phyloP scores from a whole-genome alignment of 768 basidiomycete species.

The Pisolithus marmoratus region DNA sequence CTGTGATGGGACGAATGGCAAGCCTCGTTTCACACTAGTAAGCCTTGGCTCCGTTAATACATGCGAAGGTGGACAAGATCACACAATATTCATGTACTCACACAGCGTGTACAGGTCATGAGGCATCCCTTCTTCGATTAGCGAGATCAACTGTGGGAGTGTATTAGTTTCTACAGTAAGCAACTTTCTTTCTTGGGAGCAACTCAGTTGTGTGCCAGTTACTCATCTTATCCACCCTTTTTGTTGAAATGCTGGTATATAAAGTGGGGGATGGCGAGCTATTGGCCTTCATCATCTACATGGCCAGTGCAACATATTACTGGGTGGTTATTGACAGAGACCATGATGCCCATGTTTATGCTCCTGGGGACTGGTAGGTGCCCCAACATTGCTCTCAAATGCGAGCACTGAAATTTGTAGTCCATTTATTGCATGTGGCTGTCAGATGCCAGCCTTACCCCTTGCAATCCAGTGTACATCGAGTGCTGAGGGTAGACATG shows the following conservation, averaged over 20 bases:
- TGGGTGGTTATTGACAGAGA: not conserved
- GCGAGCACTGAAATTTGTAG: not conserved
- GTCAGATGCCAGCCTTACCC: not conserved
- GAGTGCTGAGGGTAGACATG: not conserved
- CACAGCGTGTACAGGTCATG: no score
- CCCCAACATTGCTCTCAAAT: not conserved
- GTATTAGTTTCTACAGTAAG: not conserved
- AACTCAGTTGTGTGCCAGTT: not conserved
- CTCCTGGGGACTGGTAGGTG: not conserved
- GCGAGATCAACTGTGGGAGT: not conserved
- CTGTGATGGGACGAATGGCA: no score
- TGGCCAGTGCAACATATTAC: not conserved
- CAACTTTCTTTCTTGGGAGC: not conserved
- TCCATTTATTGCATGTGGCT: not conserved
- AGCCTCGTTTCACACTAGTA: no score
- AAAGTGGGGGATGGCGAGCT: not conserved
- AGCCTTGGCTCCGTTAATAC: no score
- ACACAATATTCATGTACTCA: no score
- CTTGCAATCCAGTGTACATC: conserved; percentile 1
- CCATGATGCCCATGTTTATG: not conserved
- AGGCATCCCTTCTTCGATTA: no score
- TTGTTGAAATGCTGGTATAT: not conserved
- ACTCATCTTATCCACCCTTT: not conserved
- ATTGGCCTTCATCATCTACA: not conserved
- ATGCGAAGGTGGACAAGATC: no score